Evolutionary conservation across 495 filamentous ascomycete species (phyloP), one percentile per base, ranked within the genome.

Genomic region (Emericellopsis terricola): DNA sequence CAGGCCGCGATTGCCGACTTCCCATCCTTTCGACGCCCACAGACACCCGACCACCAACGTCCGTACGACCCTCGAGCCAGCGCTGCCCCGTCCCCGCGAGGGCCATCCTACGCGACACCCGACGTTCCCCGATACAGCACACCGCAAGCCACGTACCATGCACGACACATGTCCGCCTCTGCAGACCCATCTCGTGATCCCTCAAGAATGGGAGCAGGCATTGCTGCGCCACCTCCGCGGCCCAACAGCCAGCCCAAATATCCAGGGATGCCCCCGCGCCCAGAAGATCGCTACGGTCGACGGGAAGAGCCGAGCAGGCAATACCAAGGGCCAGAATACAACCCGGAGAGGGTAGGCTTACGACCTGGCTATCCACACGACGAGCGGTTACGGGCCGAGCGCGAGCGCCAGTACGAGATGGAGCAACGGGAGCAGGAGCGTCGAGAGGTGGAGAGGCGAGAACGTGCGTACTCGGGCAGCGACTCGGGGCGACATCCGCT

Each of bases 1-100:
- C 59, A 59, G 18, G 44, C 52, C 27, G 44, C 51, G 4, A 27
- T 34, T 8, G 40, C 53, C 35, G 76, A 82, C 10, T 74, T 80
- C 47, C 56, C 58, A 3, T 48, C 64, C 6, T 75, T 71, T 41
- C 71, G 73, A 27, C 68, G 76, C 27, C 78, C 81, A 2, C 73
- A 80, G 42, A 86, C 81, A 2, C 81, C 81, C 7, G 78, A 85
- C 19, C 70, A 71, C 36, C 57, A 59, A 23, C 51, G 67, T 34
- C 36, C 55, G 26, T 66, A 64, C 41, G 64, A 69, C 11, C 56
- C 55, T 37, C 54, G 59, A 46, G 60, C 48, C 18, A 56, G 46
- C 36, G 45, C 53, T 13, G 64, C 53, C 33, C 65, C 52, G 23
- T 64, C 58, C 31, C 70, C 64, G 14, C 50, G 46, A 40, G 60